Evolutionary conservation across 768 basidiomycete genomes (phyloP).

Genomic region (Boletus patriciae): DNA sequence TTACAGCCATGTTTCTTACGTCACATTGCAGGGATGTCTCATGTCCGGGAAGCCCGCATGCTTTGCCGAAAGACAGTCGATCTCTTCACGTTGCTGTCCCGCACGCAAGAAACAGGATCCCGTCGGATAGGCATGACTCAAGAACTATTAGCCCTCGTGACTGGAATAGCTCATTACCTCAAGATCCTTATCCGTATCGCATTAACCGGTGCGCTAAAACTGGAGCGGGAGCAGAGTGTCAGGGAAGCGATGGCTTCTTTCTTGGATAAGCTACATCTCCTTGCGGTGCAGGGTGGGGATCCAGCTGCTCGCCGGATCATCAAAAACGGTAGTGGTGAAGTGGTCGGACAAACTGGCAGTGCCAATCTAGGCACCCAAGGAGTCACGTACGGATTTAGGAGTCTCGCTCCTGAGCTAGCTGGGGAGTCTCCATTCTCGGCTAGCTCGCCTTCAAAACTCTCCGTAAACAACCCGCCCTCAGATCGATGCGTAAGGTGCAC

Average conservation of each 20-base stretch:
- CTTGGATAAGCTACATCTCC: constrained; percentile 88
- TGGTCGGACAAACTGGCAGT: constrained; percentile 37
- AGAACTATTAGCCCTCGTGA: constrained; percentile 94
- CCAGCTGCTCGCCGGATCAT: constrained; percentile 74
- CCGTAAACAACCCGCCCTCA: constrained; percentile 71
- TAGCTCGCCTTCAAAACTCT: constrained; percentile 44
- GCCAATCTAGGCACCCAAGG: constrained; percentile 78
- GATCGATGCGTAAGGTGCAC: constrained; percentile 91
- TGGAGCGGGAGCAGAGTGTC: constrained; percentile 87
- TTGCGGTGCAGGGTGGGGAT: constrained; percentile 84
- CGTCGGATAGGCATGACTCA: constrained; percentile 95
- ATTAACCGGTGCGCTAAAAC: constrained; percentile 90
- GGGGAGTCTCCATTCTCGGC: constrained; percentile 76
- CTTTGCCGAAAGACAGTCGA: constrained; percentile 99
- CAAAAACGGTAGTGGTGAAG: constrained; percentile 71
- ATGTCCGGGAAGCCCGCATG: constrained; percentile 97
- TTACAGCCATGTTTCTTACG: constrained; percentile 11
- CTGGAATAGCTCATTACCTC: constrained; percentile 98
- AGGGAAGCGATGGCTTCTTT: constrained; percentile 84
- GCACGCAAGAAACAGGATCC: constrained; percentile 90
- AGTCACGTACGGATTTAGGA: constrained; percentile 91
- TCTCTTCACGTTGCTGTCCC: constrained; percentile 92
- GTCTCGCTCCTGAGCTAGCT: constrained; percentile 87
- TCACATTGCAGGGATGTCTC: constrained; percentile 78
- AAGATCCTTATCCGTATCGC: constrained; percentile 99